Evolutionary conservation across 2,329 filamentous ascomycete genomes (phyloP), one percentile per base, ranked within the genome.

Genomic region (Daldinia eschscholtzii): DNA sequence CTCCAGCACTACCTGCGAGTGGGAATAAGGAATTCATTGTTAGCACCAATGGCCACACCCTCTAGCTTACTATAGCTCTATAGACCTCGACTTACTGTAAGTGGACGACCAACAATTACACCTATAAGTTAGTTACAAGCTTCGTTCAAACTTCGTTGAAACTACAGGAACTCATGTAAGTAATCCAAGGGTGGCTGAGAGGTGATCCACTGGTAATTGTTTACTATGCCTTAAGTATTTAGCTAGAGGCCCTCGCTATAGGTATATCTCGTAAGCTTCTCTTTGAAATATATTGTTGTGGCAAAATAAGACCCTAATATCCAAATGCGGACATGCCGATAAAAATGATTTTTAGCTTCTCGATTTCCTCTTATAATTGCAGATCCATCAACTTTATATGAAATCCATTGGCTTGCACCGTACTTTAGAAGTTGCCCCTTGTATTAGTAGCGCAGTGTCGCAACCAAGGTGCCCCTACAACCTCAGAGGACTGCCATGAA

Each of bases 161-260:
- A 9, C 9, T 23, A 48, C 2, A 48, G 15, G 13, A 48, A 28
- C 28, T 52, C 26, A 12, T 30, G 7, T 55, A 55, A 68, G 56
- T 39, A 28, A 26, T 13, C 39, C 7, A 26, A 53, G 58, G 10
- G 53, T 63, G 26, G 44, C 61, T 50, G 30, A 61, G 30, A 50
- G 15, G 37, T 30, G 57, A 55, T 68, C 62, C 46, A 62, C 55
- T 28, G 6, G 55, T 56, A 39, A 58, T 20, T 37, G 2, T 13
- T 28, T 59, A 7, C n/a, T 23, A 44, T 3, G 41, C 20, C 23
- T 41, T 33, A 6, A 20, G 44, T 61, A 57, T 57, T 28, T 58
- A 13, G 35, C 3, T 26, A 13, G 35, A 20, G 55, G 52, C 9
- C 4, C 52, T 15, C 3, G 4, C 55, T 20, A 18, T 50, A 37